phyloP scores from a whole-genome alignment of 306 rosid genomes.

The Astragalus glycyphyllos region DNA sequence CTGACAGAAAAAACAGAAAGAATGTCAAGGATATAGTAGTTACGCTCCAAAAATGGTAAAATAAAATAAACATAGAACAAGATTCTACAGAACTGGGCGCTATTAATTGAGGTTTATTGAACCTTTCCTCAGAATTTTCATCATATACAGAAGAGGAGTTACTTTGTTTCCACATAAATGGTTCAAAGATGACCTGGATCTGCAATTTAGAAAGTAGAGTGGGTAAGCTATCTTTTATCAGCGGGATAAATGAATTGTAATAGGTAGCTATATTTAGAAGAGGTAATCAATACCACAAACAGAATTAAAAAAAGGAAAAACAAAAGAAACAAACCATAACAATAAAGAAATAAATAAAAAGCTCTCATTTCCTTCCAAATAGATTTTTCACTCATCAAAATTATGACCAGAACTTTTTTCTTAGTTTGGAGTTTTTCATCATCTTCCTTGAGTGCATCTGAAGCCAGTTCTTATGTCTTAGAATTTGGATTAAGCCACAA shows the following conservation, averaged over 20 bases:
- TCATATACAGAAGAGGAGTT: conserved; percentile 53
- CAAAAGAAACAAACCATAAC: background rate
- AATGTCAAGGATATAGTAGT: conserved; percentile 23
- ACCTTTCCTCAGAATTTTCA: conserved; percentile 77
- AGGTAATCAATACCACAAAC: conserved; percentile 32
- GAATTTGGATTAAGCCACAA: too few species aligned
- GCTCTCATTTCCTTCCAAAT: too few species aligned
- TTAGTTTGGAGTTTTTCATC: too few species aligned
- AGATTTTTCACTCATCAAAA: too few species aligned
- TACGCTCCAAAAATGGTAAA: background rate
- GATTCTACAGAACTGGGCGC: conserved; percentile 30
- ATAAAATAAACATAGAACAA: conserved; percentile 5
- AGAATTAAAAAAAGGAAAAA: background rate
- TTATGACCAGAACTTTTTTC: too few species aligned
- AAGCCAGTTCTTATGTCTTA: too few species aligned
- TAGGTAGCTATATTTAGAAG: conserved; percentile 8
- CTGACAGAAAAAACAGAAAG: conserved; percentile 54
- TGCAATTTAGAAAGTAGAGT: conserved; percentile 57
- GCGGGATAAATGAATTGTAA: conserved; percentile 14
- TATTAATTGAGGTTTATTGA: conserved; percentile 36
- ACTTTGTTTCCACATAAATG: conserved; percentile 78
- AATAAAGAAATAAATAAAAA: background rate
- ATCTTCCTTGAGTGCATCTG: too few species aligned
- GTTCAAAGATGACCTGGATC: conserved; percentile 82
- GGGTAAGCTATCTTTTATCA: conserved; percentile 9